Percentiles rank a stretch among this genome's conserved stretches.
These are phyloP conservation scores for Clarkia xantiana DNA, from an alignment of 345 rosid genomes.

Conservation along the genomic window DNA sequence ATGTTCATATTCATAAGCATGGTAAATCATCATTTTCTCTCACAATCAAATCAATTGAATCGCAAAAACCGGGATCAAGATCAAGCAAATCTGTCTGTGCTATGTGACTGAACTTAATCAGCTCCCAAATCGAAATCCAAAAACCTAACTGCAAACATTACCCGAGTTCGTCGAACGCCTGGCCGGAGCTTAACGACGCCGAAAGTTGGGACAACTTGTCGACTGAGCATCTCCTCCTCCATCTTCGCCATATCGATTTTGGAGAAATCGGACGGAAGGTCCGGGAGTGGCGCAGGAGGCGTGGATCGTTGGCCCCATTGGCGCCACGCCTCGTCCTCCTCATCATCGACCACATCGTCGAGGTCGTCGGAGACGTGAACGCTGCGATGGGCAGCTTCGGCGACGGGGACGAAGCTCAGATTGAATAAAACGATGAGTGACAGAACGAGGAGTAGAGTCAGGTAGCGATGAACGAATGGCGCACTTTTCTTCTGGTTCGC, in stretches of 20 bases:
- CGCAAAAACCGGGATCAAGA: too few species aligned
- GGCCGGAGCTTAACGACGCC: constrained; percentile 87
- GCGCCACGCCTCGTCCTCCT: constrained; percentile 90
- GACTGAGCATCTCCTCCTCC: constrained; percentile 52
- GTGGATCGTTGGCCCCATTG: constrained; percentile 60
- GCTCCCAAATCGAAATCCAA: too few species aligned
- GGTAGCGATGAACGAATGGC: too few species aligned
- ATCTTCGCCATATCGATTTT: constrained; percentile 42
- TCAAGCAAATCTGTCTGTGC: too few species aligned
- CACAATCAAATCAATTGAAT: too few species aligned
- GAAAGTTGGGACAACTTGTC: constrained; percentile 41
- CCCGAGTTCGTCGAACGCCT: constrained; percentile 54
- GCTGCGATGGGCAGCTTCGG: constrained; percentile 40
- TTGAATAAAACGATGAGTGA: constrained; percentile 8
- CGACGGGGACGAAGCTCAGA: constrained; percentile 13
- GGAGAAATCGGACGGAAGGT: constrained; percentile 62
- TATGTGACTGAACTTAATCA: too few species aligned
- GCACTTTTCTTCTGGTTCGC: too few species aligned
- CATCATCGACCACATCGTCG: constrained; percentile 69
- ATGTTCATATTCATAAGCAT: too few species aligned
- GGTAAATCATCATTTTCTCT: too few species aligned
- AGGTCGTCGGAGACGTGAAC: constrained; percentile 79
- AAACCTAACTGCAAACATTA: constrained; percentile 5
- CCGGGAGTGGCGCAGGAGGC: constrained; percentile 11
- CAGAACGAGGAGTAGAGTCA: background rate